Evolutionary conservation across 179 eudicot species (phyloP), one percentile per base, ranked within the genome.

Genomic region (Camellia oleifera): DNA sequence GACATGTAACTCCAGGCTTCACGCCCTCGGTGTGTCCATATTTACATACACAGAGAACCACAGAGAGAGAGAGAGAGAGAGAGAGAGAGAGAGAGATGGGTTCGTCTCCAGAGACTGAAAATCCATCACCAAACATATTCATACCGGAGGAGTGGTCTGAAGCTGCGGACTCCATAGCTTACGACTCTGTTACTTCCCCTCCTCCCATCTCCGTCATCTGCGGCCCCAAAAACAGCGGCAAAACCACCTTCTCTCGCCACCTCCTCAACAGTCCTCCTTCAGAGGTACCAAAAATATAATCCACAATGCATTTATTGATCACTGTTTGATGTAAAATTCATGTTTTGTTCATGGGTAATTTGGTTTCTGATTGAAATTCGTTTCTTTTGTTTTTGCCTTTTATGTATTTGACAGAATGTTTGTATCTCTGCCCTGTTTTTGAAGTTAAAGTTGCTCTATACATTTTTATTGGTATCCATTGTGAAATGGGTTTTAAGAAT

Each of bases 161-260:
- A 75, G 93, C 93, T 3, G 91, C 87, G 5, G 88, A 89, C 12
- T 40, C 83, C 72, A 90, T 93, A 50, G 84, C 90, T 0, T 61
- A 70, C 45, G 82, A 78, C 69, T 83, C 84, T 0, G 48, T 62
- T 69, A 60, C 85, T 3, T 84, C 83, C 20, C 72, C 83, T 13
- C 87, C 87, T 67, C 97, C 89, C 0, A 56, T 87, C 69, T 80
- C 85, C 18, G 69, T 95, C 46, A 84, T 93, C n/a, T 95, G 98
- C 48, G 98, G 98, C 69, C 82, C 98, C 50, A 95, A 90, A 81
- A 93, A 95, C 84, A 81, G 90, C 75, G 98, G 98, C 88, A 95
- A 95, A 77, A 88, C 97, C 52, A 95, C 94, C 69, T 93, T 95
- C 84, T 90, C 97, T 79, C 98, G 98, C 84, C 82, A 85, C 88